phyloP scores from a whole-genome alignment of 306 rosid species.

The Castanopsis chinensis region DNA sequence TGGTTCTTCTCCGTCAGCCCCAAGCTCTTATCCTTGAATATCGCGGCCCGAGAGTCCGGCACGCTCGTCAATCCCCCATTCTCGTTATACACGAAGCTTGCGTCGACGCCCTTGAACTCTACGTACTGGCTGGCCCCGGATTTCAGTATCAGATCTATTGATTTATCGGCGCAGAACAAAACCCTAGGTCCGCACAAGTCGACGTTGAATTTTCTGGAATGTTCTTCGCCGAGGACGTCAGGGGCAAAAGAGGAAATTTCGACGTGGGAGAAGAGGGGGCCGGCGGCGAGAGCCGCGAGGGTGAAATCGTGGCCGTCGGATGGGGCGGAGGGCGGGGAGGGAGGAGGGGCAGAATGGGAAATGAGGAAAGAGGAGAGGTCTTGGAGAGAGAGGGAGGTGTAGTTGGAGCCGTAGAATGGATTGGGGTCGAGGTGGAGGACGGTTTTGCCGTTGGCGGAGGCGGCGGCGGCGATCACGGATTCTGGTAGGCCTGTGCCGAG shows the following conservation, averaged over 20 bases:
- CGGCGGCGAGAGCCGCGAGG: constrained; percentile 29
- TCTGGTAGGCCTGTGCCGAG: constrained; percentile 72
- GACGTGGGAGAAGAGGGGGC: constrained; percentile 39
- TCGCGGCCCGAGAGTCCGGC: constrained; percentile 86
- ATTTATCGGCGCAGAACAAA: constrained; percentile 57
- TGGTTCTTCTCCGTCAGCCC: constrained; percentile 73
- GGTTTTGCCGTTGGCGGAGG: constrained; percentile 60
- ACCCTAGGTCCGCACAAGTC: constrained; percentile 83
- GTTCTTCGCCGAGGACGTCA: constrained; percentile 32
- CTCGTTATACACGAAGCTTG: constrained; percentile 49
- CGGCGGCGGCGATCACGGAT: constrained; percentile 77
- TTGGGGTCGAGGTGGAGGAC: constrained; percentile 86
- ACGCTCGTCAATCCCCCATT: constrained; percentile 52
- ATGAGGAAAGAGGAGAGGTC: constrained; percentile 65
- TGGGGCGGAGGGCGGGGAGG: neutral
- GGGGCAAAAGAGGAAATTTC: constrained; percentile 43
- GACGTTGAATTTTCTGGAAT: constrained; percentile 56
- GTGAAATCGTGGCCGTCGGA: constrained; percentile 27
- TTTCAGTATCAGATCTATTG: constrained; percentile 60
- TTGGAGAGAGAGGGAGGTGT: constrained; percentile 54
- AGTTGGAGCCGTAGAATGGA: constrained; percentile 69
- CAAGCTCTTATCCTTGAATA: constrained; percentile 75
- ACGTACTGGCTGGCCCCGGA: constrained; percentile 57
- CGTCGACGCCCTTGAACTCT: constrained; percentile 75
- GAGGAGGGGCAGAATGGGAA: constrained; percentile 26